Conservation (phyloP, 2,329 filamentous ascomycete species). For the Cyphellophora attinorum region DNA sequence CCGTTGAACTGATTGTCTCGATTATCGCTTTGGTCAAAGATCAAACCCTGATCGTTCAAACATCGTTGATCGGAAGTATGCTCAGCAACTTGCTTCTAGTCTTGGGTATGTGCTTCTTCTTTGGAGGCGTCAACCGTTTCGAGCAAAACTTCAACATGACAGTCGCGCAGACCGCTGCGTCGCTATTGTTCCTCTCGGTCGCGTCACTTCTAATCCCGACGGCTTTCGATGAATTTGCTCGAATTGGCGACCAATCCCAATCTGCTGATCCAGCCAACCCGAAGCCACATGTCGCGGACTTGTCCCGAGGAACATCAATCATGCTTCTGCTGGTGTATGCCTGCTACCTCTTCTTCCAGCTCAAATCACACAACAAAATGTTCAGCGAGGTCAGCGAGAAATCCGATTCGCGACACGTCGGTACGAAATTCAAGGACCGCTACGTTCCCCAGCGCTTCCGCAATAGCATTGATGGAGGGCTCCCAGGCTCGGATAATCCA, state of each 20-base stretch:
- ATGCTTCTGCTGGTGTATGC: conserved; percentile 77
- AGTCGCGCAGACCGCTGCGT: conserved; percentile 81
- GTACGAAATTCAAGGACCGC: conserved; percentile 13
- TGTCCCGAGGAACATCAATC: conserved; percentile 45
- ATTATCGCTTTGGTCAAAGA: conserved; percentile 68
- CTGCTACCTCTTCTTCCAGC: conserved; percentile 81
- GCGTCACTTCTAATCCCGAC: conserved; percentile 81
- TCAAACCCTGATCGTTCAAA: conserved; percentile 80
- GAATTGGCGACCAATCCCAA: conserved; percentile 18
- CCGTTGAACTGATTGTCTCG: conserved; percentile 80
- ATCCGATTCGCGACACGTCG: conserved; percentile 47
- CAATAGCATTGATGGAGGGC: not conserved
- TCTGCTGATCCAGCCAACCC: conserved; percentile 10
- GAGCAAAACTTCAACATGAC: conserved; percentile 90
- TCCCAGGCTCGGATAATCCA: not conserved
- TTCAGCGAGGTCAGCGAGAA: conserved; percentile 77
- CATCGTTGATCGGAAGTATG: conserved; percentile 84
- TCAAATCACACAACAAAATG: conserved; percentile 71
- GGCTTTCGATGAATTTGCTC: conserved; percentile 59
- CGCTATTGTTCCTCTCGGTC: conserved; percentile 68
- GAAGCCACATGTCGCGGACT: conserved; percentile 12
- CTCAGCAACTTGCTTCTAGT: conserved; percentile 83
- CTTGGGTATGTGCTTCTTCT: conserved; percentile 87
- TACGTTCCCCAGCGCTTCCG: conserved; percentile 19
- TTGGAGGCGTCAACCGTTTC: conserved; percentile 65